phyloP scores from a whole-genome alignment of 163 green algal genomes.

The Volvox carteri region DNA sequence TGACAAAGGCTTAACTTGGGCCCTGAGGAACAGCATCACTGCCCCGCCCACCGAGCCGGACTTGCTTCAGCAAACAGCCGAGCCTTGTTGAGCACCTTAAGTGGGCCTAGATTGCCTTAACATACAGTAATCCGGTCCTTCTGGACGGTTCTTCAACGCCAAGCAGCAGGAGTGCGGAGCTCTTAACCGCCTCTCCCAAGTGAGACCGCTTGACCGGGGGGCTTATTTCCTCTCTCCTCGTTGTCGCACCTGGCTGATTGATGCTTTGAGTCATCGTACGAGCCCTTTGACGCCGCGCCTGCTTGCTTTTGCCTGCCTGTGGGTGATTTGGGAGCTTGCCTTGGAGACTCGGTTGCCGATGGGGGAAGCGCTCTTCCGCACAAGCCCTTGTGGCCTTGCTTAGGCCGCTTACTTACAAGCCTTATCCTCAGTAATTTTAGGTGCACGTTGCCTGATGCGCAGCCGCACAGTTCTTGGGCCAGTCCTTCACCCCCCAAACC shows the following conservation, averaged over 20 bases:
- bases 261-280: conserved; percentile 2
- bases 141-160: not conserved
- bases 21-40: conserved; percentile 5
- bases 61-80: not conserved
- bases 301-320: conserved; percentile 24
- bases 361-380: not conserved
- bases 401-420: not conserved
- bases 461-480: not conserved
- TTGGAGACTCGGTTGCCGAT: conserved; percentile 45
- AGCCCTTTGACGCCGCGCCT: conserved; percentile 10
- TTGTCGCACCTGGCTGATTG: not conserved
- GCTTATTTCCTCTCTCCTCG: not conserved
- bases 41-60: conserved; percentile 20
- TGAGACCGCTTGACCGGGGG: conserved; percentile 46
- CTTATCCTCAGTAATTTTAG: not conserved
- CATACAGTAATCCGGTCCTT: not conserved
- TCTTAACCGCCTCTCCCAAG: conserved; percentile 36
- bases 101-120: conserved; percentile 9
- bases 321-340: conserved; percentile 8
- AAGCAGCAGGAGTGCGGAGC: not conserved
- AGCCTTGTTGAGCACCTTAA: not conserved
- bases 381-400: not conserved
- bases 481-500: conserved; percentile 28
- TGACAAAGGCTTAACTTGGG: not conserved
- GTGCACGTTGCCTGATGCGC: not conserved